A percentile compares a stretch with the other conserved stretches of the same genome.
Evolutionary conservation across 2,329 filamentous ascomycete genomes (phyloP).

Genomic region (Microdochium nivale): DNA sequence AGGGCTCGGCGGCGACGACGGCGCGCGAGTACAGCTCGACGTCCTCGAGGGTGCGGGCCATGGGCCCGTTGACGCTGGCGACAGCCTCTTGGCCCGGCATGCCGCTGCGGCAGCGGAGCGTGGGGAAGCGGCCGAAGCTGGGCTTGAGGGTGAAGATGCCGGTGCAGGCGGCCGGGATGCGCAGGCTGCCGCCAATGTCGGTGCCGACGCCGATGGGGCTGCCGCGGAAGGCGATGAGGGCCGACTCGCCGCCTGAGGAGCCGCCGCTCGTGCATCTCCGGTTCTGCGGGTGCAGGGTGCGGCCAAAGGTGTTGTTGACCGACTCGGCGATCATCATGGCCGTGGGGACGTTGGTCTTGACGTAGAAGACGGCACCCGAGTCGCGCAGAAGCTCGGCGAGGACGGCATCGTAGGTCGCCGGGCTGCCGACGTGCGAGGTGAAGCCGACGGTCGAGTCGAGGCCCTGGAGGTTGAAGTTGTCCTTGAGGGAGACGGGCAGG

Average conservation of each 20-base stretch:
- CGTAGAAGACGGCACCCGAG: slow-evolving; percentile 30
- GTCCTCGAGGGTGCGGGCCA: slow-evolving; percentile 47
- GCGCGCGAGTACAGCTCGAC: slow-evolving; percentile 44
- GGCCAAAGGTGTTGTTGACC: slow-evolving; percentile 53
- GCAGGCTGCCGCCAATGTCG: slow-evolving; percentile 37
- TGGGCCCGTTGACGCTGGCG: slow-evolving; percentile 53
- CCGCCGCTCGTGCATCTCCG: slow-evolving; percentile 51
- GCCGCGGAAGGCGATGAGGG: slow-evolving; percentile 29
- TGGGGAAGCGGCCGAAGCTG: slow-evolving; percentile 52
- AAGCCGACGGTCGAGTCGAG: slow-evolving; percentile 27
- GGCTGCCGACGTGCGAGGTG: slow-evolving; percentile 24
- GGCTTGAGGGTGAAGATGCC: slow-evolving; percentile 33
- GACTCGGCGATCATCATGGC: slow-evolving; percentile 45
- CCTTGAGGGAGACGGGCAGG: slow-evolving; percentile 13
- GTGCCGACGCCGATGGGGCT: slow-evolving; percentile 32
- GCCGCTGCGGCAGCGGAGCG: slow-evolving; percentile 41
- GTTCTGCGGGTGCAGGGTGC: slow-evolving; percentile 55
- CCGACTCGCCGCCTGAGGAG: slow-evolving; percentile 53
- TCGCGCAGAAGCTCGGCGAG: slow-evolving; percentile 19
- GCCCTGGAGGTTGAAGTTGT: slow-evolving; percentile 11
- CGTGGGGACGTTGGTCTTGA: slow-evolving; percentile 46
- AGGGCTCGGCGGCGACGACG: slow-evolving; percentile 43
- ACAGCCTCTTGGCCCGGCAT: slow-evolving; percentile 59
- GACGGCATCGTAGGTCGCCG: slow-evolving; percentile 23
- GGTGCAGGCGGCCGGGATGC: slow-evolving; percentile 32